A percentile compares a stretch with the other conserved stretches of the same genome.
Conservation (phyloP, 176 grass and related monocot species). For the Phoenix roebelenii region DNA sequence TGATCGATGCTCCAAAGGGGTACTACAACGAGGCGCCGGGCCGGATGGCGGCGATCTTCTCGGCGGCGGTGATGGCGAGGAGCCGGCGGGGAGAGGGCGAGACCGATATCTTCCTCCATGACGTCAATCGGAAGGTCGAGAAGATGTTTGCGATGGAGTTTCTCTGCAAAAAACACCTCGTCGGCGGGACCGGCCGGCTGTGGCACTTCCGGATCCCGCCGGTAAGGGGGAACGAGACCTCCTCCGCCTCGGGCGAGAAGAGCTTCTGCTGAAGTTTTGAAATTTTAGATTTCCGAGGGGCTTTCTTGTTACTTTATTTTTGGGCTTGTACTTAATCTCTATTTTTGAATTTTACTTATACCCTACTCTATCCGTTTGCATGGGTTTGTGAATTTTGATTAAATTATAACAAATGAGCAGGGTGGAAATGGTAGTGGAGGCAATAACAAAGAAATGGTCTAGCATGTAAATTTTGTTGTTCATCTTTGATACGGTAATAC, state of each 20-base stretch:
- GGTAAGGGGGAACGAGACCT: background rate
- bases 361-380: too few species aligned
- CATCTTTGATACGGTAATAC: too few species aligned
- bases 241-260: background rate
- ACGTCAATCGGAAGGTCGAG: conserved; percentile 62
- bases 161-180: conserved; percentile 37
- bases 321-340: too few species aligned
- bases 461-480: too few species aligned
- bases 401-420: too few species aligned
- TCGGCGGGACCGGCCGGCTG: conserved; percentile 32
- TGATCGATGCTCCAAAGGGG: conserved; percentile 75
- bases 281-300: too few species aligned
- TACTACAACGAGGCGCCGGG: conserved; percentile 50
- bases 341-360: too few species aligned
- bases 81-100: conserved; percentile 32
- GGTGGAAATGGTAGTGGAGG: too few species aligned
- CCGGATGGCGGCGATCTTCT: conserved; percentile 79
- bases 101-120: conserved; percentile 74
- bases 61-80: conserved; percentile 41
- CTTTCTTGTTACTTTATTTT: too few species aligned
- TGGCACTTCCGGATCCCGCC: conserved; percentile 54
- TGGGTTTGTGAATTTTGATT: too few species aligned
- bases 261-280: conserved; percentile 1
- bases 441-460: too few species aligned
- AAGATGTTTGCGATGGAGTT: conserved; percentile 57